Evolutionary conservation across 2,329 filamentous ascomycete genomes (phyloP), one percentile per base, ranked within the genome.

Genomic region (Helicocarpus griseus): DNA sequence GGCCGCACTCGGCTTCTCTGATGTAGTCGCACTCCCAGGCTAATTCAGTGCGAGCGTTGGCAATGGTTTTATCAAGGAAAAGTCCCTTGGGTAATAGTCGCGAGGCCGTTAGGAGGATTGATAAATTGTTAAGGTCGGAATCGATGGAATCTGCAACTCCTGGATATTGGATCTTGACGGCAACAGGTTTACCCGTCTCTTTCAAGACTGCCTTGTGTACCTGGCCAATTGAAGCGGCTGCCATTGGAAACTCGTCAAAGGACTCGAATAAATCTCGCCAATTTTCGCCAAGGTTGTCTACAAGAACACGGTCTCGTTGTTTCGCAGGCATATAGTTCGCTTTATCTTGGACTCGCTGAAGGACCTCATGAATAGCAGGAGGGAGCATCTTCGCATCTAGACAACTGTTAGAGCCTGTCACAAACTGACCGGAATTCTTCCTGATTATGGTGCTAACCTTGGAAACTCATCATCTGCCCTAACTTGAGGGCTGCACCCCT

Each of bases 281-380:
- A 50, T 91, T 78, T 0, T 80, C 63, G 0, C 93, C 93, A 0
- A 98, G 77, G 61, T 95, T 95, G 4, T 79, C 75, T 0, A 75
- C 69, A 5, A 98, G 77, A 0, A 98, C 91, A 54, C 85, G 82
- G 66, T 98, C 84, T 9, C 93, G 85, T 68, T 98, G 93, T 66
- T 84, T 95, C 2, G 88, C 80, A 0, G 93, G 93, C 93, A 98
- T 98, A 68, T 97, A 98, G 68, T 98, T 91, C 36, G 93, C 93
- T 52, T 88, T 85, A 66, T 98, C 93, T 66, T 98, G 93, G 0
- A 98, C 93, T 5, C 94, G 83, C 65, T 95, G 89, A 11, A 98
- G 74, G 1, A 98, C 89, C 62, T 91, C 81, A 58, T 94, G 88
- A 47, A 98, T 89, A 1, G 87, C 81, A 0, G 80, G 81, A 0